A percentile compares a stretch with the other conserved stretches of the same genome.
Conservation (phyloP, 2,329 filamentous ascomycete species). For the Pseudopithomyces chartarum region DNA sequence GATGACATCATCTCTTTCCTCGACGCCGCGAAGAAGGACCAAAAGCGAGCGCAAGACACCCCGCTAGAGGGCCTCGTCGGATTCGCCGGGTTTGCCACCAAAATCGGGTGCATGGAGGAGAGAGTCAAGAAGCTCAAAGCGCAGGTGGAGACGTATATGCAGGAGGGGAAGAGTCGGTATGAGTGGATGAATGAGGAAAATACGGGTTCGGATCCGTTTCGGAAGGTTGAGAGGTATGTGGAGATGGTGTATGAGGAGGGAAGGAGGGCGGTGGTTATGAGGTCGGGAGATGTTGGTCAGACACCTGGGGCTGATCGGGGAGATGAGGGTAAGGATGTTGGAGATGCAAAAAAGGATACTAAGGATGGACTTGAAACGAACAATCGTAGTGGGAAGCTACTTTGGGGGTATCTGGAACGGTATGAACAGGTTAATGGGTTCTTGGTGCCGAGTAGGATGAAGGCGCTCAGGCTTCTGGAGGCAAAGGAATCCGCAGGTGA, state of each 20-base stretch:
- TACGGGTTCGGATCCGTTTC: background rate
- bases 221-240: background rate
- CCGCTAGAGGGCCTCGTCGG: background rate
- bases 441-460: slow-evolving; percentile 8
- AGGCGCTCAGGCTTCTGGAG: background rate
- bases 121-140: background rate
- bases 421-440: slow-evolving; percentile 13
- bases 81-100: background rate
- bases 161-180: background rate
- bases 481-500: background rate
- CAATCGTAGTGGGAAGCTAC: too few relatives aligned
- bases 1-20: background rate
- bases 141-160: background rate
- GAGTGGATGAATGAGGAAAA: background rate
- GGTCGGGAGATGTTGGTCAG: too few relatives aligned
- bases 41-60: background rate
- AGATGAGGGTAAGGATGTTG: background rate
- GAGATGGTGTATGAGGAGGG: background rate
- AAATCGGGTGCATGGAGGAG: background rate
- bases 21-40: background rate
- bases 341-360: background rate
- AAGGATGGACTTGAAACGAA: background rate
- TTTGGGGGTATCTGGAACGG: slow-evolving; percentile 8
- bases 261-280: background rate
- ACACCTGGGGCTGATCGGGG: too few relatives aligned